These are phyloP conservation scores for Isochrysis galbana DNA, from an alignment of 78 protist genomes.

Conservation along the genomic window DNA sequence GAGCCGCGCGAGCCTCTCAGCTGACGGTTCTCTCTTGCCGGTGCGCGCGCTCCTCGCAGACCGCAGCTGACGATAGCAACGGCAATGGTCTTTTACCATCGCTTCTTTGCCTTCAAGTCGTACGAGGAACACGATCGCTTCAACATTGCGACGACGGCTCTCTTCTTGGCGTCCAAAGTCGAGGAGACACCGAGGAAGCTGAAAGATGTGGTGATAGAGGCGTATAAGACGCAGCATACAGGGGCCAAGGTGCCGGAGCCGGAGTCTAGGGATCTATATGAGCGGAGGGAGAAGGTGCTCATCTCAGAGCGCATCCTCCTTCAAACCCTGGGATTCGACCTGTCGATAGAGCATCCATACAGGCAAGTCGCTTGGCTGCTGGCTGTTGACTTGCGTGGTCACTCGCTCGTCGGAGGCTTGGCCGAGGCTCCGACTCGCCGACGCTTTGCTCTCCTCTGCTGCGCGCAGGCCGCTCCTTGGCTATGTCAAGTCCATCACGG, in stretches of 20 bases:
- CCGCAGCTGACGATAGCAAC: conserved; percentile 84
- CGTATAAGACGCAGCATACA: background rate
- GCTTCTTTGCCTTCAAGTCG: conserved; percentile 74
- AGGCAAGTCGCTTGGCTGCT: no score
- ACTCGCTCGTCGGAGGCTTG: background rate
- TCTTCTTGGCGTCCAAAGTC: conserved; percentile 82
- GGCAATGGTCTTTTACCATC: conserved; percentile 80
- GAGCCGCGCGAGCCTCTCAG: background rate
- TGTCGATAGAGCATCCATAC: conserved; percentile 74
- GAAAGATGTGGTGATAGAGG: conserved; percentile 52
- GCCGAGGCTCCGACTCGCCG: no score
- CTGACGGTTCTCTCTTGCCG: background rate
- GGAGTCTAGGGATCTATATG: conserved; percentile 32
- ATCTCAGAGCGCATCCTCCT: conserved; percentile 49
- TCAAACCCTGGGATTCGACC: conserved; percentile 60
- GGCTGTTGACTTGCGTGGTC: background rate
- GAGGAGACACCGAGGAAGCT: conserved; percentile 80
- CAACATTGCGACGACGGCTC: conserved; percentile 64
- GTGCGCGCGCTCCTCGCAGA: conserved; percentile 27
- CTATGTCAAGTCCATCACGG: conserved; percentile 53
- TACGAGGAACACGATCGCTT: conserved; percentile 58
- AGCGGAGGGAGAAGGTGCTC: conserved; percentile 41
- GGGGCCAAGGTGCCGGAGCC: conserved; percentile 32
- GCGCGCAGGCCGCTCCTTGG: conserved; percentile 22
- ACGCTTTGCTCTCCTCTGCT: no score